Percentiles rank a stretch among this genome's conserved stretches.
These are phyloP conservation scores for Kingdonia uniflora DNA, from an alignment of 164 flowering plant species.

Conservation along the genomic window DNA sequence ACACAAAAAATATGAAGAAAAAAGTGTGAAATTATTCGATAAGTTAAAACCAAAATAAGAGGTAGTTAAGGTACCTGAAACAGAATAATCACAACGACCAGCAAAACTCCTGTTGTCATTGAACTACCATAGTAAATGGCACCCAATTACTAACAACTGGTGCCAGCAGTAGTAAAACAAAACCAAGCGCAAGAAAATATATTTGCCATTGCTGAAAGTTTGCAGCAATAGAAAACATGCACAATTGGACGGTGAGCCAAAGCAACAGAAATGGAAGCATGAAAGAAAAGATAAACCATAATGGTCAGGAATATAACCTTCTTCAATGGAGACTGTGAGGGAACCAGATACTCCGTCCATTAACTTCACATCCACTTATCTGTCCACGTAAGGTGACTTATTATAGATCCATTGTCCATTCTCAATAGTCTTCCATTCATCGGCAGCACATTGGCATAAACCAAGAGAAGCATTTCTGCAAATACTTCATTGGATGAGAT, in stretches of 20 bases:
- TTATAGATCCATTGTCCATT: slow-evolving; percentile 49
- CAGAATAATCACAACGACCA: slow-evolving; percentile 60
- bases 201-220: slow-evolving; percentile 80
- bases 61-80: slow-evolving; percentile 56
- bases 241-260: neutral
- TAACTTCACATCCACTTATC: slow-evolving; percentile 74
- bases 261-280: neutral
- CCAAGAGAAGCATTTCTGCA: slow-evolving; percentile 80
- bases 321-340: slow-evolving; percentile 45
- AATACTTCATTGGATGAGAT: slow-evolving; percentile 1
- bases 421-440: slow-evolving; percentile 56
- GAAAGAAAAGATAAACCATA: neutral
- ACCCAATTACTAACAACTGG: slow-evolving; percentile 82
- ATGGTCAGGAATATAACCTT: slow-evolving; percentile 32
- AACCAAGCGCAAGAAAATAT: slow-evolving; percentile 53
- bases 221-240: slow-evolving; percentile 26
- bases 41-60: neutral
- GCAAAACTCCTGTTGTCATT: slow-evolving; percentile 77
- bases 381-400: slow-evolving; percentile 73
- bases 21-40: neutral
- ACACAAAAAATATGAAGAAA: neutral
- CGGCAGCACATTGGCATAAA: slow-evolving; percentile 62
- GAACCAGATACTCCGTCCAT: slow-evolving; percentile 43
- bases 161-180: slow-evolving; percentile 51
- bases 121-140: slow-evolving; percentile 93